Conservation (phyloP, 768 basidiomycete genomes). For the Asterophora lycoperdoides region DNA sequence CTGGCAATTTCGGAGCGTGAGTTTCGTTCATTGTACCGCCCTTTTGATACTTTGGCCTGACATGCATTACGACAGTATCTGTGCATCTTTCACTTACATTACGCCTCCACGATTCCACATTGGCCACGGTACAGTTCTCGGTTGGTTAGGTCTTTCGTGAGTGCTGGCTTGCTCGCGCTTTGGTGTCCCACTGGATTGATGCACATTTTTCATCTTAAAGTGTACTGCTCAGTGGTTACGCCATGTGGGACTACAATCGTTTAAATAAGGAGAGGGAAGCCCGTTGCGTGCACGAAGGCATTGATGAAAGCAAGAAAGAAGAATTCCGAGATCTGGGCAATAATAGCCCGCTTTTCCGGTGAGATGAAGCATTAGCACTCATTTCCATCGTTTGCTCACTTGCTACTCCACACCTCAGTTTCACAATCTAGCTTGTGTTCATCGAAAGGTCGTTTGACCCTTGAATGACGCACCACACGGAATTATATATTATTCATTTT, state of each 20-base stretch:
- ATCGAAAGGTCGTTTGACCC: no score
- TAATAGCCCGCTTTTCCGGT: conserved; percentile 55
- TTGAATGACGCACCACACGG: no score
- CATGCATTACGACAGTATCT: conserved; percentile 28
- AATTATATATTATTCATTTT: no score
- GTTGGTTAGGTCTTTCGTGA: conserved; percentile 31
- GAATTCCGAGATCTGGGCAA: conserved; percentile 49
- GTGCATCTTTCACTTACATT: conserved; percentile 37
- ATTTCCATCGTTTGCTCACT: no score
- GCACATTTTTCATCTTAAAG: conserved; percentile 11
- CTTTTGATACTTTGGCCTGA: background rate
- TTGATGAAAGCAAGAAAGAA: conserved; percentile 34
- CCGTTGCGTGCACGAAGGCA: conserved; percentile 38
- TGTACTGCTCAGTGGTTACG: conserved; percentile 33
- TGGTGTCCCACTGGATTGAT: background rate
- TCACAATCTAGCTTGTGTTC: no score
- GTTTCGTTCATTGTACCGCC: conserved; percentile 1
- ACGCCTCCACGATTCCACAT: conserved; percentile 34
- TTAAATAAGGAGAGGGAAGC: conserved; percentile 47
- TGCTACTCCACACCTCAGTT: no score
- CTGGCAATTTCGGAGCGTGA: conserved; percentile 50
- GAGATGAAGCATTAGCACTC: conserved; percentile 3
- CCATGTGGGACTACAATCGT: conserved; percentile 46
- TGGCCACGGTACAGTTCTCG: conserved; percentile 32
- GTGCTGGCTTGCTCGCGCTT: background rate